phyloP scores from a whole-genome alignment of 2,329 filamentous ascomycete species.

The Ustulina deusta region DNA sequence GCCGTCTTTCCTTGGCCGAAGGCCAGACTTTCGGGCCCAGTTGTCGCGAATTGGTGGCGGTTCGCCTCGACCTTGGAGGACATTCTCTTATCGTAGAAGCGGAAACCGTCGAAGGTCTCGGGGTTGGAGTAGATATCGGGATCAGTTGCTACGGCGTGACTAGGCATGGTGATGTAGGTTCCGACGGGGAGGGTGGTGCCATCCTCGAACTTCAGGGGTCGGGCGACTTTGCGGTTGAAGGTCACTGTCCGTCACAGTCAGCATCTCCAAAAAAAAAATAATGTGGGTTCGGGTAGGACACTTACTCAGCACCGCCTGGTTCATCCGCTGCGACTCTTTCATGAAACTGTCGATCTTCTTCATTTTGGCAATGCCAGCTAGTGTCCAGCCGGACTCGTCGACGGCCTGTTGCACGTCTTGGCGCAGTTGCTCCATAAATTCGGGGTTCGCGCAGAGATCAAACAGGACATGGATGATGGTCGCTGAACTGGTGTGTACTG shows the following conservation, averaged over 20 bases:
- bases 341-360: constrained; percentile 42
- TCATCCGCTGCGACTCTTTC: constrained; percentile 43
- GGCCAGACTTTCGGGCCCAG: constrained; percentile 37
- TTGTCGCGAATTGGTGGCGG: constrained; percentile 40
- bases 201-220: constrained; percentile 36
- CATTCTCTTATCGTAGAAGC: constrained; percentile 41
- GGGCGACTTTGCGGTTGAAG: constrained; percentile 39
- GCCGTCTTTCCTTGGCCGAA: constrained; percentile 42
- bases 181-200: constrained; percentile 37
- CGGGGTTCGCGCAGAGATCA: constrained; percentile 39
- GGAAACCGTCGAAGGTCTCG: constrained; percentile 38
- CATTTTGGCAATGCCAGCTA: constrained; percentile 41
- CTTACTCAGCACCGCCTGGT: constrained; percentile 42
- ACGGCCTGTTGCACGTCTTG: constrained; percentile 38
- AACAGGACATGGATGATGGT: constrained; percentile 41
- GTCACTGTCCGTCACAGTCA: constrained; percentile 35
- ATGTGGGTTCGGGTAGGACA: constrained; percentile 1
- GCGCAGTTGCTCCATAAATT: constrained; percentile 39
- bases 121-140: constrained; percentile 41
- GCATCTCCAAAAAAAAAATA: constrained; percentile 5
- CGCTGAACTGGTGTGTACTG: constrained; percentile 40
- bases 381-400: constrained; percentile 40
- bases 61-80: constrained; percentile 40
- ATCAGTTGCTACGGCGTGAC: constrained; percentile 36
- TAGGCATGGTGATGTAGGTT: constrained; percentile 40